Conservation (phyloP, 2,329 filamentous ascomycete genomes). For the Davidsoniella australis region DNA sequence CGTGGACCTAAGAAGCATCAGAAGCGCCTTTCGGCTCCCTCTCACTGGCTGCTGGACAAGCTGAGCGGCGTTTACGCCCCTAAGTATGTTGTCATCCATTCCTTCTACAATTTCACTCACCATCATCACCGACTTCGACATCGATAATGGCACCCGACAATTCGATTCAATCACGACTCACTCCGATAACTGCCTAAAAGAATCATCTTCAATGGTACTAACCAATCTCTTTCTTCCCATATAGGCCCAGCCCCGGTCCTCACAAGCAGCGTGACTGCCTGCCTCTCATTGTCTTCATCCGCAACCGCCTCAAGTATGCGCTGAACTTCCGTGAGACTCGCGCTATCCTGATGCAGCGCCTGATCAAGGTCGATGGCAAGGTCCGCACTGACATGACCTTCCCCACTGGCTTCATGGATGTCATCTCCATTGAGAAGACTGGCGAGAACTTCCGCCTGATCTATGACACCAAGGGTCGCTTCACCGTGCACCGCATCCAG, state of each 20-base stretch:
- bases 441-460: slow-evolving; percentile 99
- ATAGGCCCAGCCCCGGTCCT: slow-evolving; percentile 60
- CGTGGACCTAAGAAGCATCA: slow-evolving; percentile 90
- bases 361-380: slow-evolving; percentile 99
- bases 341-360: slow-evolving; percentile 97
- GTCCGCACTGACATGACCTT: slow-evolving; percentile 97
- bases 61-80: slow-evolving; percentile 78
- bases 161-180: not conserved
- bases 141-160: not conserved
- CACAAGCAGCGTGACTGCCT: slow-evolving; percentile 99
- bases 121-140: not conserved
- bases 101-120: not conserved
- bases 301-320: slow-evolving; percentile 95
- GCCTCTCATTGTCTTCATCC: slow-evolving; percentile 96
- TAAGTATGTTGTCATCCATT: slow-evolving; percentile 18
- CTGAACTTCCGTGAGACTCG: slow-evolving; percentile 97
- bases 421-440: slow-evolving; percentile 98
- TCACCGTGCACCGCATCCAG: slow-evolving; percentile 99
- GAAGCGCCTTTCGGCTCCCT: slow-evolving; percentile 97
- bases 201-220: not conserved
- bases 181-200: not conserved
- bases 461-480: slow-evolving; percentile 99
- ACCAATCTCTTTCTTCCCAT: slow-evolving; percentile 1
- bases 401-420: slow-evolving; percentile 98
- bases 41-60: slow-evolving; percentile 99